Base-by-base conservation (phyloP, 1,284 basidiomycete genomes). In the Porogramme epimiltina region DNA sequence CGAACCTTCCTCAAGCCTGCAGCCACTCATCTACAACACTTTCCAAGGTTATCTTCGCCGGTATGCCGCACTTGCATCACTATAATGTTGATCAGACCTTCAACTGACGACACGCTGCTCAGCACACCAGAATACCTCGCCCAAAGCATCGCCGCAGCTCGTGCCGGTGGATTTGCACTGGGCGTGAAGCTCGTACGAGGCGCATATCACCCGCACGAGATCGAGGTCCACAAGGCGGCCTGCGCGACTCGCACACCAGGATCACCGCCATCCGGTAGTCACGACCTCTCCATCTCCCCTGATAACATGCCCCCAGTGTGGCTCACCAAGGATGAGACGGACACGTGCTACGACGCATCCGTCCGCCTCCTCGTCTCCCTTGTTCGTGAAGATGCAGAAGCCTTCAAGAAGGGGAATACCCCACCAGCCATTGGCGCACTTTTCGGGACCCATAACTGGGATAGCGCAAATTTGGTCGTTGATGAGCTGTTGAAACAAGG, bases 181-280 rank as follows among this genome's bases (percentile, higher is more conserved):
- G 95, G 95, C 20, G 85, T 95, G 58, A 98, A 98, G 73, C 87
- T 98, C 49, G 95, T 98, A 24, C 85, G 96, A 19, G 96, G 95
- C 0, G 95, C 95, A 2, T 98, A 98, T 69, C 91, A 95, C 62
- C 80, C 85, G 1, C 79, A 88, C 47, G 96, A 98, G 68, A 66
- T 84, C 36, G 74, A 75, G n/a, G 78, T 81, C 1, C 75, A 84
- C 63, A 54, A 54, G 11, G 51, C 65, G 19, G 63, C 64, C n/a
- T 49, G 55, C 19, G 40, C 58, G 18, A 56, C 64, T 20, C 55
- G 58, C 51, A 69, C 72, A 58, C 44, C 63, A n/a, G 60, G 61
- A 20, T 52, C 56, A 34, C 49, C 62, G 11, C 54, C 62, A n/a
- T 58, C 56, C 45, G 54, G 45, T 25, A 22, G 71, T 73, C 42